Evolutionary conservation across 1,139 yeast genomes (phyloP).

Genomic region (Blastobotrys capitulatus): DNA sequence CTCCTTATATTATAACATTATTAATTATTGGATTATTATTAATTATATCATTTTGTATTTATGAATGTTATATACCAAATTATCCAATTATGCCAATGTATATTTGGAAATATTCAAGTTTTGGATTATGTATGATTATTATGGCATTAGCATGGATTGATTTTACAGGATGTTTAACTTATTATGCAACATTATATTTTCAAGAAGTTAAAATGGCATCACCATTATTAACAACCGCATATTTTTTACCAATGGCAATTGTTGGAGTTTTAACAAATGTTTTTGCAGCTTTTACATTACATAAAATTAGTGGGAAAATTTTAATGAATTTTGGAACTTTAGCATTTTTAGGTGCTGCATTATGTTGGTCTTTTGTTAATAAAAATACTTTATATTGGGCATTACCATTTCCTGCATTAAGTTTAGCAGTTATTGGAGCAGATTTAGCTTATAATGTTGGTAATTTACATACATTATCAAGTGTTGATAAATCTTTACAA

Average conservation of each 20-base stretch:
- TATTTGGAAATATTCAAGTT: constrained; percentile 37
- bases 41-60: constrained; percentile 34
- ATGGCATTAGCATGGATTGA: constrained; percentile 37
- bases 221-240: constrained; percentile 40
- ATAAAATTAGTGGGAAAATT: constrained; percentile 37
- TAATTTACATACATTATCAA: constrained; percentile 38
- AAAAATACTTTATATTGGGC: constrained; percentile 37
- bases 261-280: constrained; percentile 38
- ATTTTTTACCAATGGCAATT: constrained; percentile 37
- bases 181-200: constrained; percentile 39
- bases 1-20: constrained; percentile 42
- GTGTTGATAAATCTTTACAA: constrained; percentile 37
- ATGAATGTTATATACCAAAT: constrained; percentile 36
- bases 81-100: constrained; percentile 44
- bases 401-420: constrained; percentile 40
- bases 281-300: constrained; percentile 41
- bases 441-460: constrained; percentile 42
- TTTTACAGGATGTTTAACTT: constrained; percentile 38
- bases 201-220: constrained; percentile 35
- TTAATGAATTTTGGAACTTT: constrained; percentile 34
- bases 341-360: constrained; percentile 33
- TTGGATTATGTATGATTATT: constrained; percentile 36
- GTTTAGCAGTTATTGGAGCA: constrained; percentile 41
- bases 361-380: constrained; percentile 39
- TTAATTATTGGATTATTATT: constrained; percentile 37